Evolutionary conservation across 345 rosid species (phyloP).

Genomic region (Arabidopsis thaliana): DNA sequence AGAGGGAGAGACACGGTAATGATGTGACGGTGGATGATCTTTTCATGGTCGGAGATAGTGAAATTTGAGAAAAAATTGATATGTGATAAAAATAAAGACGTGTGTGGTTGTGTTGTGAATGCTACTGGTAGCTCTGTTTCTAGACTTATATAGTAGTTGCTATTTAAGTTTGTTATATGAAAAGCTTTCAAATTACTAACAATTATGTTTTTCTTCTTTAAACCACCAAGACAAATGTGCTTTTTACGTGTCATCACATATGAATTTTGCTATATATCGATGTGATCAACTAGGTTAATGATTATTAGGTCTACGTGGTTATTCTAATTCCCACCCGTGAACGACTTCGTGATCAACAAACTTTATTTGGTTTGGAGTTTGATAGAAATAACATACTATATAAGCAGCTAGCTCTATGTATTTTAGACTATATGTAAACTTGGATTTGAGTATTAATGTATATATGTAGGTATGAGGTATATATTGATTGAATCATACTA

Average conservation of each 20-base stretch:
- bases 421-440: conserved; percentile 17
- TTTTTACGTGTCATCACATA: conserved; percentile 36
- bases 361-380: conserved; percentile 11
- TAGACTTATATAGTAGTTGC: conserved; percentile 34
- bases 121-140: conserved; percentile 29
- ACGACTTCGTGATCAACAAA: conserved; percentile 39
- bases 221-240: neutral
- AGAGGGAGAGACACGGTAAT: conserved; percentile 30
- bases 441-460: neutral
- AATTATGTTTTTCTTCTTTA: neutral
- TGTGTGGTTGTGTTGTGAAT: conserved; percentile 7
- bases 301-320: conserved; percentile 10
- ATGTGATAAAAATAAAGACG: neutral
- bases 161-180: conserved; percentile 8
- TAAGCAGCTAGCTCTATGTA: conserved; percentile 8
- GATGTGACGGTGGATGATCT: conserved; percentile 21
- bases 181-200: conserved; percentile 3
- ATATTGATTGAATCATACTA: conserved; percentile 7
- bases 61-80: neutral
- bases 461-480: neutral
- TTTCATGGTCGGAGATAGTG: conserved; percentile 41
- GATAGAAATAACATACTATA: conserved; percentile 11
- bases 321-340: conserved; percentile 32
- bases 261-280: conserved; percentile 9
- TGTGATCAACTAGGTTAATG: conserved; percentile 17